Evolutionary conservation across 768 basidiomycete species (phyloP), one percentile per base, ranked within the genome.

Genomic region (Mrakia hoshinonis): DNA sequence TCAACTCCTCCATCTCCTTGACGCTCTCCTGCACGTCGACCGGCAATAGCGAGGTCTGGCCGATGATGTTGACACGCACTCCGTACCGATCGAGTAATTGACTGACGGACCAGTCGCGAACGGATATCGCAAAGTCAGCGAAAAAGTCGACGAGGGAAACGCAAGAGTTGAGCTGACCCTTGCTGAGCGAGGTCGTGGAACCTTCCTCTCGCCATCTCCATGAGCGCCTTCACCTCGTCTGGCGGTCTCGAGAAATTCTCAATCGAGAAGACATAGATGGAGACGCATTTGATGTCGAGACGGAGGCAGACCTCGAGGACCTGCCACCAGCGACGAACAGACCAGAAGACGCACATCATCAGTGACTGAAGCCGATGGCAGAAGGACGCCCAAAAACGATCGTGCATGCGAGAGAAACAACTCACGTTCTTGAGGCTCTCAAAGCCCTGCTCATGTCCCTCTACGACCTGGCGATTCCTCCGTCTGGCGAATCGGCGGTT

Each of bases 261-360:
- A 73, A 98, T 92, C 1, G 93, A 86, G 80, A 99, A 99, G n/a
- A 92, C 92, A 76, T 95, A 99, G n/a, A 89, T 90, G 2, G 91
- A 88, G 31, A 98, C 92, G 72, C 89, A 92, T 72, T 82, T 84
- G 61, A 99, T 84, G 15, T 86, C 81, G n/a, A 99, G 83, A 1
- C 84, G 82, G 26, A 95, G 81, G 76, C 94, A 94, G 36, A 93
- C 83, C 78, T 93, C 91, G 22, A 98, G 81, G 68, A 91, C 83
- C 94, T 97, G 74, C 15, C 52, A 10, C 18, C 13, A 4, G 29
- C 24, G 4, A 38, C 22, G 58, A 39, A 34, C 29, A 18, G 7
- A 39, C 22, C 54, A 24, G 13, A 49, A 47, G 7, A 6, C 9
- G 49, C 22, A 51, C 20, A 51, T 18, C 49, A 51, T 10, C 15